Evolutionary conservation across 495 filamentous ascomycete species (phyloP), one percentile per base, ranked within the genome.

Genomic region (Xylaria flabelliformis): DNA sequence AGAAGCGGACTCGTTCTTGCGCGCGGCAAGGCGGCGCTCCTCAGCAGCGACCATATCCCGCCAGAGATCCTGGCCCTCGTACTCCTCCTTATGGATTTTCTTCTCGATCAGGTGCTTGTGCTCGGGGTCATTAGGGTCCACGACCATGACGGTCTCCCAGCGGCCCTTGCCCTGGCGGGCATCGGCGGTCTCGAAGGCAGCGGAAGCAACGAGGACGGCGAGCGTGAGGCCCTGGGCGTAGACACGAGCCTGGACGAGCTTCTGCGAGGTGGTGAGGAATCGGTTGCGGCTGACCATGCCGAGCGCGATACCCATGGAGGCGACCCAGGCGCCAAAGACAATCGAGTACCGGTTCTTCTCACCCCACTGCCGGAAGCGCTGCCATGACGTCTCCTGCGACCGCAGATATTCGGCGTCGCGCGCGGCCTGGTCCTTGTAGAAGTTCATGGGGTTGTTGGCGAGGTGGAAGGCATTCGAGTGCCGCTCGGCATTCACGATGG

Each of bases 141-240:
- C 50, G n/a, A 92, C 84, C 86, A 88, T 90, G 72, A 93, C 85
- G 56, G 88, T 92, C 86, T 90, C 89, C 88, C 89, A 93, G 77
- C 90, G 88, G 76, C 95, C 94, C 78, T 88, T 88, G 21, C 92
- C 93, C 74, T 86, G 87, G 72, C 86, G 88, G 69, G 92, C 91
- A 80, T 99, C 96, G 7, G 87, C 88, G 39, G 94, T 91, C 90
- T 99, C 96, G 78, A 98, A 92, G 21, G 89, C 94, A 50, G 97
- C 95, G 70, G 90, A 92, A 41, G 93, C 94, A 76, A 97, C 85
- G 71, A 99, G 83, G 65, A 98, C 93, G 77, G 92, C 93, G 21
- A 99, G 83, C 62, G 96, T 98, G 76, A 97, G 83, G 19, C 94
- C 94, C 84, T 99, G 96, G n/a, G 96, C 96, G 83, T 98, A 98